Evolutionary conservation across 345 rosid genomes (phyloP), one percentile per base, ranked within the genome.

Genomic region (Trapa bicornis): DNA sequence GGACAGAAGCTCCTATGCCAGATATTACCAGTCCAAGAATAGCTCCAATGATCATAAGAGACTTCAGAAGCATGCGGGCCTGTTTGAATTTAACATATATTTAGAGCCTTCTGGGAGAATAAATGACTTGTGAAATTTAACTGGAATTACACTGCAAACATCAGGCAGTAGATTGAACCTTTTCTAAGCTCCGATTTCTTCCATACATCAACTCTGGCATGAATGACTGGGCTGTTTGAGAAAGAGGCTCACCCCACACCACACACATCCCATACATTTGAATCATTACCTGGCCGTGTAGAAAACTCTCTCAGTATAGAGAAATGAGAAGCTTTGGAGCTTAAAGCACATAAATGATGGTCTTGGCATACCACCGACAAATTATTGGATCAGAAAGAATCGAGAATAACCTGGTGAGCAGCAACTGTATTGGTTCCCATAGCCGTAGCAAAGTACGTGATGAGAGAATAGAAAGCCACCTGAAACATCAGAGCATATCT

Each of bases 351-450:
- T n/a, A 6, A 17, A n/a, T 29, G 33, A 3, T 54, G 60, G 29
- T 29, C 17, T n/a, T 8, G 16, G 17, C 54, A 14, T 50, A 16
- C n/a, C 54, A 10, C 5, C 2, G 16, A 22, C 22, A 15, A 50
- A 15, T 50, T 1, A 14, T 15, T 2, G 15, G 1, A 1, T 15
- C 1, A 50, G 1, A 4, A 50, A 50, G 22, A 53, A 10, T 63
- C 47, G 58, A 37, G 66, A 69, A 72, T 67, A 72, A 86, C 98
- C 94, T 90, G 98, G 82, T 93, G 98, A 72, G 96, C 98, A 0
- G 94, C 98, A 65, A 93, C 81, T 12, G 75, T 72, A 52, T 75
- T 11, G 48, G 92, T 87, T 35, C 98, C 96, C 96, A 88, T 87
- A 67, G 98, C 78, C 32, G 94, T 90, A 47, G 94, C 97, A 56